Evolutionary conservation across 495 filamentous ascomycete genomes (phyloP), one percentile per base, ranked within the genome.

Genomic region (Trichoderma erinaceum): DNA sequence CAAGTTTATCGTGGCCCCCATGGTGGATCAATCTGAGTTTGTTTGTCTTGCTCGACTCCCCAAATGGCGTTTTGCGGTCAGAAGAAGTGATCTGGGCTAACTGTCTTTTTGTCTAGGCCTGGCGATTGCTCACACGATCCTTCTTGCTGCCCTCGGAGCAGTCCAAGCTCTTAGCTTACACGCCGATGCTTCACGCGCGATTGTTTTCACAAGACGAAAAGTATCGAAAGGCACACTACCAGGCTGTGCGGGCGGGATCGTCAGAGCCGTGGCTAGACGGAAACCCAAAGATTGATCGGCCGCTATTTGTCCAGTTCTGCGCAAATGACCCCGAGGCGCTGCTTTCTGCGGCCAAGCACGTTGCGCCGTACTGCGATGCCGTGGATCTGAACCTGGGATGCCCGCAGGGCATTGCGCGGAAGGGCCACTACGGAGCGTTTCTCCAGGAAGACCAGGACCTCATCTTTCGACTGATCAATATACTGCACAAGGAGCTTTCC

Each of bases 21-120:
- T 99, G 95, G 95, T 99, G 25, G 95, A 98, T 71, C 90, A 97
- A 74, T 97, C 92, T 4, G 96, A 99, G 81, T 96, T 97, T 80
- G 94, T 97, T 82, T 69, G 89, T 81, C 44, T 38, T 67, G 67
- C 70, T 35, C 32, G 41, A 13, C 29, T 21, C 29, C 44, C 56
- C 18, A 58, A 58, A 18, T 27, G 25, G 27, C 23, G 0, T 1
- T 48, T 46, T 25, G 29, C 43, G n/a, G 4, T 29, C 4, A 29
- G 29, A 43, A 12, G 18, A 43, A 12, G 18, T 21, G 18, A 68
- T 63, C 3, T 63, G 29, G 44, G 44, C 70, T 78, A 56, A 76
- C 68, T 6, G 1, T 29, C 29, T 29, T 29, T 29, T 29, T 29
- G 29, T 63, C 18, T 58, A 97, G 93, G 93, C 93, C 73, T 97